Conservation (phyloP, 1,139 yeast species). For the Magnusiomyces suaveolens region DNA sequence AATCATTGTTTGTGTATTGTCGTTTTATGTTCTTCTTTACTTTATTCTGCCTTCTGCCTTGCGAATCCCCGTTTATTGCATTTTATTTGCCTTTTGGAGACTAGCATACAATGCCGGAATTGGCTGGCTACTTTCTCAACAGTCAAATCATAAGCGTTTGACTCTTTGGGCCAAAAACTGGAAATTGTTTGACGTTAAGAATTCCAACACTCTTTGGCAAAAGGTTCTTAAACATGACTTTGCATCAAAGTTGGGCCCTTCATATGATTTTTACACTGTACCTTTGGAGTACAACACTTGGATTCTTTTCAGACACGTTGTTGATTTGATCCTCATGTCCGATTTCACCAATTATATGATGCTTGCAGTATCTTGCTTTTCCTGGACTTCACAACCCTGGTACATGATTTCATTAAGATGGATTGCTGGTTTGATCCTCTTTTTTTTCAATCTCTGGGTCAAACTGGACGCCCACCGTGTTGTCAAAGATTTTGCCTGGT, state of each 20-base stretch:
- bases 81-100: conserved; percentile 67
- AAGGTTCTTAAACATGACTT: conserved; percentile 42
- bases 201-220: conserved; percentile 33
- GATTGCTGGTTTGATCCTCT: conserved; percentile 39
- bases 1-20: conserved; percentile 45
- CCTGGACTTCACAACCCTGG: conserved; percentile 36
- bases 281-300: conserved; percentile 80
- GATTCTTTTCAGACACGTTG: conserved; percentile 70
- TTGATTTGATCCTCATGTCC: conserved; percentile 76
- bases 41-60: conserved; percentile 26
- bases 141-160: conserved; percentile 50
- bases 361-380: conserved; percentile 52
- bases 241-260: conserved; percentile 50
- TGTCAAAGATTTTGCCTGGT: conserved; percentile 89
- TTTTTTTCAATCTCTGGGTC: conserved; percentile 75
- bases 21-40: conserved; percentile 46
- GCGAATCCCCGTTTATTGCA: conserved; percentile 42
- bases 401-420: conserved; percentile 32
- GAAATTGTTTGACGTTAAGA: conserved; percentile 38
- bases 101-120: conserved; percentile 70
- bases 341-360: conserved; percentile 73
- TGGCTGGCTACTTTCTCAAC: conserved; percentile 59
- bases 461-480: conserved; percentile 83
- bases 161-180: conserved; percentile 46
- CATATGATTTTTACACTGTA: conserved; percentile 40